Base-by-base conservation (phyloP, 257 asterid genomes). In the Primulina eburnea region DNA sequence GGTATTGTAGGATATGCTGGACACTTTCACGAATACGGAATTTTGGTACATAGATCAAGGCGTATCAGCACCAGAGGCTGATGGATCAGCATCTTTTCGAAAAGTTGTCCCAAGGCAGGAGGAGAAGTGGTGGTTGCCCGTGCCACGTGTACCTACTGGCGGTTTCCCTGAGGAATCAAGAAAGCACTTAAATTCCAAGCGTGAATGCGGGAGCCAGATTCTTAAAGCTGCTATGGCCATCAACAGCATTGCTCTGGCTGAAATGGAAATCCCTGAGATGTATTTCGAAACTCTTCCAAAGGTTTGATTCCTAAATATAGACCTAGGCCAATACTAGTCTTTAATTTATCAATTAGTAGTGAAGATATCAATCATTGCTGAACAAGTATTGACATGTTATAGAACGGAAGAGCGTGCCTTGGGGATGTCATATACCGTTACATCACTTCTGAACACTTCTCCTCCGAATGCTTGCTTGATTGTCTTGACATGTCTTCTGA, bases 261-360 rank as follows among this genome's bases (percentile, higher is more conserved):
- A 94, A 70, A 91, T 94, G 97, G 99, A 94, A 79, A 87, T 94
- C 71, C 99, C 99, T 0, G 87, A 89, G 14, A 81, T 95, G 5
- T 94, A 86, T 84, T 79, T 86, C 61, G 97, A 88, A 74, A 77
- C 88, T 62, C 93, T 94, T 67, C 99, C 99, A 5, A 94, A 94
- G 99, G 99, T 93, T 78, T 69, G 73, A 60, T 52, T 76, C 32
- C 60, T 60, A 60, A 4, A 53, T 4, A 67, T 63, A 30, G 97
- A 94, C 84, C 88, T 87, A 77, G 96, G 96, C 11, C 12, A 38
- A 38, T 10, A 38, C 2, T 40, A 10, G 16, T 40, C 18, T 47
- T 47, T 47, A 3, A 14, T 14, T 47, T 14, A 43, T 43, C n/a
- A 47, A 47, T 4, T 14, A 47, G 7, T 47, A 14, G 53, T 43